Percentiles rank a stretch among this genome's conserved stretches.
phyloP scores from a whole-genome alignment of 208 protist genomes.

The Angomonas ambiguus region DNA sequence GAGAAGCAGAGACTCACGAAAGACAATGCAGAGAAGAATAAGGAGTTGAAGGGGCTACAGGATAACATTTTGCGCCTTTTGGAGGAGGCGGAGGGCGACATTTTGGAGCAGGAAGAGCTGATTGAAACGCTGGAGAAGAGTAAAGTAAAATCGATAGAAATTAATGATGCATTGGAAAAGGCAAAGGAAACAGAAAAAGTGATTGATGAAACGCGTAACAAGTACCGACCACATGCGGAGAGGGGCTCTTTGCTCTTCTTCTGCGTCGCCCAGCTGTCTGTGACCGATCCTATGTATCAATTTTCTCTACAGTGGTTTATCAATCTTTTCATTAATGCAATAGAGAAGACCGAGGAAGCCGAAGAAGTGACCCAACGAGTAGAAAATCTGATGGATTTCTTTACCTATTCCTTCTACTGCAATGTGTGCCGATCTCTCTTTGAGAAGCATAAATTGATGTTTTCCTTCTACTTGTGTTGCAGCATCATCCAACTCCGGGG shows the following conservation, averaged over 20 bases:
- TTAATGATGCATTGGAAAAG: constrained; percentile 92
- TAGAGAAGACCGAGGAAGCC: constrained; percentile 60
- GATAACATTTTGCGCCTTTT: constrained; percentile 95
- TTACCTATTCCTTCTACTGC: constrained; percentile 96
- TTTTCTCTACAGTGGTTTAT: constrained; percentile 98
- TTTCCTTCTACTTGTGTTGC: constrained; percentile 95
- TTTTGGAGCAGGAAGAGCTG: constrained; percentile 96
- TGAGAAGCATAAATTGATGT: constrained; percentile 97
- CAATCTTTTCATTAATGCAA: constrained; percentile 90
- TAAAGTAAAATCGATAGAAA: constrained; percentile 93
- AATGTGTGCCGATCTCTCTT: constrained; percentile 98
- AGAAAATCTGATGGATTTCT: constrained; percentile 91
- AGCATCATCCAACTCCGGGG: constrained; percentile 79
- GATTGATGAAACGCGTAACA: constrained; percentile 95
- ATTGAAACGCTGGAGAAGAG: constrained; percentile 95
- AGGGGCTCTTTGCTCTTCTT: constrained; percentile 96
- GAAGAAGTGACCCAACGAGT: constrained; percentile 81
- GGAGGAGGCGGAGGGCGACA: constrained; percentile 92
- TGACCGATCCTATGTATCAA: constrained; percentile 96
- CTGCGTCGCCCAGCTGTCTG: constrained; percentile 93
- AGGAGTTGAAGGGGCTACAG: constrained; percentile 95
- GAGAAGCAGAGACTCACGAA: constrained; percentile 94
- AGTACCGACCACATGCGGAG: constrained; percentile 94
- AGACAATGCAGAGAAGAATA: constrained; percentile 93
- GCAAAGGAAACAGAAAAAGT: constrained; percentile 91